Evolutionary conservation across 768 basidiomycete genomes (phyloP).

Genomic region (Guyanaporus albipodus): DNA sequence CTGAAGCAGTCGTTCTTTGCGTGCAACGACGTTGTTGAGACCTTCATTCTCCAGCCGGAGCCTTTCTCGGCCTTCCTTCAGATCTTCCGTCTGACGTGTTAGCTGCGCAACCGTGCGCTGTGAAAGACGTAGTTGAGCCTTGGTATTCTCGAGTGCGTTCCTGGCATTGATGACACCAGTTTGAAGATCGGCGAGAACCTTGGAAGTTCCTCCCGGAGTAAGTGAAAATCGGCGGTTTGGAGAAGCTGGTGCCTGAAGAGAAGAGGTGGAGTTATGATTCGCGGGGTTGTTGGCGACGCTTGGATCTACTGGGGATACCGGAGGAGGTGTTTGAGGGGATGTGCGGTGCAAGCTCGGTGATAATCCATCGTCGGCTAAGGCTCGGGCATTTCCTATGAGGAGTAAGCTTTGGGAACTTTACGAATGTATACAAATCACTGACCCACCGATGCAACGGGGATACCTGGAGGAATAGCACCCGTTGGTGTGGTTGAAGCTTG

Average conservation of each 20-base stretch:
- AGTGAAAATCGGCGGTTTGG: slow-evolving; percentile 58
- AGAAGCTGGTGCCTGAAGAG: slow-evolving; percentile 42
- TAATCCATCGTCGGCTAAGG: slow-evolving; percentile 71
- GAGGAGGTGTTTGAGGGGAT: slow-evolving; percentile 28
- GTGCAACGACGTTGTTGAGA: slow-evolving; percentile 79
- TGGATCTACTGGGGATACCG: slow-evolving; percentile 35
- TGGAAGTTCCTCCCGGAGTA: slow-evolving; percentile 78
- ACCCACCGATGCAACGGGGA: slow-evolving; percentile 78
- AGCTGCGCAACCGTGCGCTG: slow-evolving; percentile 82
- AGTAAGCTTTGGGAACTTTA: slow-evolving; percentile 15
- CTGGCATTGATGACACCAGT: slow-evolving; percentile 75
- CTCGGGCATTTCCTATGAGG: slow-evolving; percentile 72
- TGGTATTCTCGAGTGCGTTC: slow-evolving; percentile 83
- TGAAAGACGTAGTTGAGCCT: slow-evolving; percentile 72
- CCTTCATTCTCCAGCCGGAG: slow-evolving; percentile 83
- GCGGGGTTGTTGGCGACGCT: slow-evolving; percentile 24
- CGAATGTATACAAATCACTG: slow-evolving; percentile 29
- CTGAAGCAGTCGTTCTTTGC: slow-evolving; percentile 83
- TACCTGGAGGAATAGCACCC: slow-evolving; percentile 45
- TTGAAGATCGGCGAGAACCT: slow-evolving; percentile 84
- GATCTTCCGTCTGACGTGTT: slow-evolving; percentile 81
- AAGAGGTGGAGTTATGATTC: slow-evolving; percentile 33
- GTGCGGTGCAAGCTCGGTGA: slow-evolving; percentile 32
- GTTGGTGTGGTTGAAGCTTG: slow-evolving; percentile 20
- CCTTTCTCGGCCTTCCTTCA: slow-evolving; percentile 84